phyloP scores from a whole-genome alignment of 352 stramenopile genomes.

The Globisporangium alternatum region DNA sequence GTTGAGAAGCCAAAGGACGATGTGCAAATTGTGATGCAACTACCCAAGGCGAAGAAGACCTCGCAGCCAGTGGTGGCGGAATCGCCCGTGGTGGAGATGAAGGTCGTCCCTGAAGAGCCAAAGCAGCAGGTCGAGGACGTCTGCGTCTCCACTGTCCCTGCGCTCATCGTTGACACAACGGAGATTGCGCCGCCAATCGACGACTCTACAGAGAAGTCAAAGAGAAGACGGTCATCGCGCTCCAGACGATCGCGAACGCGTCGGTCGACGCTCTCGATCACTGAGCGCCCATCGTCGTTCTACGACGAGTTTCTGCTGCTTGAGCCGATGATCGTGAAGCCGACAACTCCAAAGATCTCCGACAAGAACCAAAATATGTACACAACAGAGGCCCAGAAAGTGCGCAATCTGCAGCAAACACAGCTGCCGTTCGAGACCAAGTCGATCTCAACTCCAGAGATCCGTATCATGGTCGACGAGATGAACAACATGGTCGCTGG shows the following conservation, averaged over 20 bases:
- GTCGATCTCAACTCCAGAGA: conserved; percentile 14
- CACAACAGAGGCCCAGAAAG: conserved; percentile 6
- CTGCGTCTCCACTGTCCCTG: background rate
- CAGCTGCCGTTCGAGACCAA: conserved; percentile 5
- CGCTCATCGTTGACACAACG: background rate
- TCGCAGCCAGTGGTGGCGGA: background rate
- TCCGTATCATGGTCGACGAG: conserved; percentile 22
- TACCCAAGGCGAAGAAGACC: background rate
- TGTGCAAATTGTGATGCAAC: conserved; percentile 3
- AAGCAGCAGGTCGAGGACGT: background rate
- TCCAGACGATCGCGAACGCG: conserved; percentile 4
- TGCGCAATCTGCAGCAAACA: conserved; percentile 9
- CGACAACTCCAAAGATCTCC: background rate
- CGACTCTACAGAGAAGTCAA: background rate
- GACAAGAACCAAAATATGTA: conserved; percentile 13
- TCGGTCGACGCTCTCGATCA: conserved; percentile 12
- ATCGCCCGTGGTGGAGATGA: conserved; percentile 1
- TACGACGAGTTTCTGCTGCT: conserved; percentile 17
- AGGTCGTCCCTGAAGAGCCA: background rate
- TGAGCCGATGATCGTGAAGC: conserved; percentile 8
- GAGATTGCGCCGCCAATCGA: background rate
- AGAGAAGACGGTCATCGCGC: conserved; percentile 10
- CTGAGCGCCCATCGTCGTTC: conserved; percentile 12
- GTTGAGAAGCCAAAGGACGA: background rate
- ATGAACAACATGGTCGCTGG: conserved; percentile 14